Conservation (phyloP, 345 rosid genomes). For the Cochlearia excelsa region DNA sequence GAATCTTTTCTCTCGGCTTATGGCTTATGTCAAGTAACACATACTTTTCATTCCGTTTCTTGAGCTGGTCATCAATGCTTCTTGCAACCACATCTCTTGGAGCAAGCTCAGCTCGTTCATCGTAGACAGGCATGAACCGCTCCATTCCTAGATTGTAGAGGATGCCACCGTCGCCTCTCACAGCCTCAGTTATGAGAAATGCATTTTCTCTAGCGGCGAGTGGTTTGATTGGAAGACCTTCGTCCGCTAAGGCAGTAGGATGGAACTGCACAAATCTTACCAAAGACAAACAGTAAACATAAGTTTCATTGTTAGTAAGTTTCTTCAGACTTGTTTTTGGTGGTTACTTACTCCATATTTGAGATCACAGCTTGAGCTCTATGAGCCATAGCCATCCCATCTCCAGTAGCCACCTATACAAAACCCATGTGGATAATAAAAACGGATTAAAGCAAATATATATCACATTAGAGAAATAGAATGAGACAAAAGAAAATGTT, state of each 20-base stretch:
- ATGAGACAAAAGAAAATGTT: conserved; percentile 22
- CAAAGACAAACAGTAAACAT: conserved; percentile 13
- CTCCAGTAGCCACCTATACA: conserved; percentile 91
- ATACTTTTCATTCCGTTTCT: conserved; percentile 65
- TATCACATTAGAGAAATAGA: background rate
- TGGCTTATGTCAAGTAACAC: conserved; percentile 91
- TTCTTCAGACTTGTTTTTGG: background rate
- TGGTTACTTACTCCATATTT: conserved; percentile 86
- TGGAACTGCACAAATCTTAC: conserved; percentile 96
- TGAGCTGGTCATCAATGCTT: conserved; percentile 92
- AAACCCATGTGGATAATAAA: conserved; percentile 5
- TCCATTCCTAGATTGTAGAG: conserved; percentile 79
- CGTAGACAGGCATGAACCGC: conserved; percentile 83
- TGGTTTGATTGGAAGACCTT: conserved; percentile 83
- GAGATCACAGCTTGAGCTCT: conserved; percentile 95
- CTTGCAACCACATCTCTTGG: conserved; percentile 97
- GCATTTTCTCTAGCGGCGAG: conserved; percentile 66
- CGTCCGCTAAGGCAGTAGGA: conserved; percentile 95
- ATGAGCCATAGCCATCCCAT: conserved; percentile 97
- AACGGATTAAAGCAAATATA: background rate
- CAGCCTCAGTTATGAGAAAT: conserved; percentile 88
- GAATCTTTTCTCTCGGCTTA: conserved; percentile 69
- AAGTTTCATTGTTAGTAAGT: conserved; percentile 10
- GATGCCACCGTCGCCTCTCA: conserved; percentile 93
- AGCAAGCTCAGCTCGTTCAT: conserved; percentile 91